These are phyloP conservation scores for Cladosporium sp. DNA, from an alignment of 2,329 filamentous ascomycete species.

Conservation along the genomic window DNA sequence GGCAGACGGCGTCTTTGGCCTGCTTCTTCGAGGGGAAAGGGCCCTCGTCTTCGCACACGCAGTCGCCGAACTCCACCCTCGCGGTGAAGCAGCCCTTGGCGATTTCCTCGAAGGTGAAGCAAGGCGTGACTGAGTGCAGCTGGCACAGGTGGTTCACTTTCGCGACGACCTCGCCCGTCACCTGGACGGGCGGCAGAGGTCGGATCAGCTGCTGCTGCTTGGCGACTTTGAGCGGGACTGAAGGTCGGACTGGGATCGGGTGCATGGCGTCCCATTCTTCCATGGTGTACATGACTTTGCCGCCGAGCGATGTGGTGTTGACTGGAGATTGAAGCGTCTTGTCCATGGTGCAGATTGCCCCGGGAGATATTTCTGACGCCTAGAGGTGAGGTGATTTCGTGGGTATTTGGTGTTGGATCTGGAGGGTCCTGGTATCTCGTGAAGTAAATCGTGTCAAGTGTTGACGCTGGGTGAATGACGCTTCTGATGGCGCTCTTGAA, in stretches of 20 bases:
- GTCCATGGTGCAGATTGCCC: too few relatives aligned
- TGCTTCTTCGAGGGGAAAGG: constrained; percentile 36
- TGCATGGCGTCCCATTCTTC: neutral
- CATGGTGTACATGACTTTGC: neutral
- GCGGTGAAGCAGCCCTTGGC: constrained; percentile 2
- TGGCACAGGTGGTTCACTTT: constrained; percentile 15
- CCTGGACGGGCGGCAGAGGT: neutral
- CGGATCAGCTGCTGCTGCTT: neutral
- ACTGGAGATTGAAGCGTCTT: too few relatives aligned
- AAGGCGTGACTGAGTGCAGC: constrained; percentile 20
- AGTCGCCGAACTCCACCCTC: constrained; percentile 22
- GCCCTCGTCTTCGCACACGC: constrained; percentile 19
- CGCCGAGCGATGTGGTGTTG: neutral
- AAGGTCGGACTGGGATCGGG: neutral
- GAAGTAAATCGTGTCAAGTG: too few relatives aligned
- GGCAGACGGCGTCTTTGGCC: constrained; percentile 36
- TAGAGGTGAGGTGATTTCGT: too few relatives aligned
- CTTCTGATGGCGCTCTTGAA: too few relatives aligned
- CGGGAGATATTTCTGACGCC: too few relatives aligned
- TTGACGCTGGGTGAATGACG: too few relatives aligned
- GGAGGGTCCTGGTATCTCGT: too few relatives aligned
- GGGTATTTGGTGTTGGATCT: too few relatives aligned
- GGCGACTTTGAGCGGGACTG: neutral
- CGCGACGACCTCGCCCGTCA: constrained; percentile 9
- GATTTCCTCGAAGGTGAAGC: constrained; percentile 7